Evolutionary conservation across 2,329 filamentous ascomycete species (phyloP).

Genomic region (Sporothrix mexicana): DNA sequence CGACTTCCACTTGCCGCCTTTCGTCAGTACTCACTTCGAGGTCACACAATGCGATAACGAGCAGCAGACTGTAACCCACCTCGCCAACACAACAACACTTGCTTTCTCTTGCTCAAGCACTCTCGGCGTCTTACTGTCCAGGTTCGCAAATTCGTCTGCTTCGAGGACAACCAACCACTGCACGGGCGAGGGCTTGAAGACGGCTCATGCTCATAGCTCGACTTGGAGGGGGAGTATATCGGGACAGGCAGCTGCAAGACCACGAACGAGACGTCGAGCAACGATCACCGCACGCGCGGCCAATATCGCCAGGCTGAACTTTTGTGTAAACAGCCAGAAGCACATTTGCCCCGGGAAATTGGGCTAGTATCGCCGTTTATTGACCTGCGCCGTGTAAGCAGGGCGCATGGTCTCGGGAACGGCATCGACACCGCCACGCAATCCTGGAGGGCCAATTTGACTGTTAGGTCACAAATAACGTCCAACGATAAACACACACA

Average conservation of each 20-base stretch:
- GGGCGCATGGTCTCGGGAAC: background rate
- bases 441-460: background rate
- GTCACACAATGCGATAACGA: conserved; percentile 24
- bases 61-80: conserved; percentile 7
- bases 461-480: background rate
- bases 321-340: background rate
- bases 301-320: background rate
- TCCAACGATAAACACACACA: too few species aligned
- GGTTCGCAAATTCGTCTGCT: background rate
- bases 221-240: background rate
- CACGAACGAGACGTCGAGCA: too few species aligned
- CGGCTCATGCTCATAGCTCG: background rate
- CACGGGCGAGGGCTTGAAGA: background rate
- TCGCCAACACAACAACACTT: background rate
- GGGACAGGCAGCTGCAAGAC: too few species aligned
- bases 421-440: background rate
- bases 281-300: background rate
- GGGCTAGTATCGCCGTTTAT: background rate
- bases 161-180: background rate
- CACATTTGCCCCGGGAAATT: background rate
- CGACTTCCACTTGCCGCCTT: background rate
- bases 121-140: background rate
- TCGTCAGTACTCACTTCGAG: conserved; percentile 15
- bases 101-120: background rate
- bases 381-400: background rate